Evolutionary conservation across 306 rosid genomes (phyloP), one percentile per base, ranked within the genome.

Genomic region (Pyrus bretschneideri): DNA sequence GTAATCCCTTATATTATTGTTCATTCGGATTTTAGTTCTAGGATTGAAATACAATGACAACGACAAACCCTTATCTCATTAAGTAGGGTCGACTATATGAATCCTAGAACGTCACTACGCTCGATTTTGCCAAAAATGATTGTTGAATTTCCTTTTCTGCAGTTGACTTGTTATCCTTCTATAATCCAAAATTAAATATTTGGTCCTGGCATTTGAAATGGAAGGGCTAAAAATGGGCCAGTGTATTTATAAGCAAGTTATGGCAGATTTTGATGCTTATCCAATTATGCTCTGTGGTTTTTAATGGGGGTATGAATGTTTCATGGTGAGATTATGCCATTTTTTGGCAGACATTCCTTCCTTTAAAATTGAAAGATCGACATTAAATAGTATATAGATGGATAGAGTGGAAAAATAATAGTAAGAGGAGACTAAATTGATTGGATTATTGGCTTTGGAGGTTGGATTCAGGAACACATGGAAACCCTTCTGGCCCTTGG

Each of bases 331-430:
- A 42, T n/a, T 76, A 35, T 81, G 79, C 75, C 81, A 76, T 78
- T 86, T 51, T 51, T 23, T 29, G 29, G 23, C 73, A 77, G 87
- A 82, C 90, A 84, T 88, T 85, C 89, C 60, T 70, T 82, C 69
- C 69, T 64, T 76, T 79, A 79, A 72, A 35, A 74, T 82, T 71
- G 60, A 77, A 81, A 35, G 29, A 63, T 85, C 67, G 22, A 31
- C 73, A 69, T 73, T 74, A 22, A 69, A 71, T 76, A 69, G 82
- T 35, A 14, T 49, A 49, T 12, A 49, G 54, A 17, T 49, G 3
- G 74, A 79, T 7, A 71, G 18, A 52, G 11, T 21, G 76, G 52
- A 66, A 27, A 27, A 23, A 4, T 65, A 31, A 64, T 31, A 64
- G 2, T 9, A 3, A 64, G 35, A 10, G 13, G 19, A 8, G 40